Conservation (phyloP, 1,284 basidiomycete species). For the Erythrobasidium hasegawianum region DNA sequence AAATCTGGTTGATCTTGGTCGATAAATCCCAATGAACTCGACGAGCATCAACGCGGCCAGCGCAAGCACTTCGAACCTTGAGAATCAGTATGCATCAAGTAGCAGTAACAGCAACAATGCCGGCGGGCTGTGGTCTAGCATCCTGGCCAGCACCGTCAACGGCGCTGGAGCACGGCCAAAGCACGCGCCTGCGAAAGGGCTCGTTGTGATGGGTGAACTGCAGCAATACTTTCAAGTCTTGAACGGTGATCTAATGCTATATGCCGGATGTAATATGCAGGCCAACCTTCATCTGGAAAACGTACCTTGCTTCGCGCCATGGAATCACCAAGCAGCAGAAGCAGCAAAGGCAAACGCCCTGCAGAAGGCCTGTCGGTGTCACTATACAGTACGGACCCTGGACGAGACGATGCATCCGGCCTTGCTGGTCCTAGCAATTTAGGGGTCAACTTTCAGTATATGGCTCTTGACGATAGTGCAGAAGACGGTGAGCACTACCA, state of each 20-base stretch:
- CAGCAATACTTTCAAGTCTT: not conserved
- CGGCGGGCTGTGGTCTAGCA: conserved; percentile 21
- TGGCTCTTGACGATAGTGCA: conserved; percentile 21
- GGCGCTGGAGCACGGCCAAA: conserved; percentile 15
- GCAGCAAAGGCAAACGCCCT: conserved; percentile 21
- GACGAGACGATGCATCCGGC: too few relatives aligned
- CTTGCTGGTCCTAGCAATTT: not conserved
- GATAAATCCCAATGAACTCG: too few relatives aligned
- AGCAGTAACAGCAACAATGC: not conserved
- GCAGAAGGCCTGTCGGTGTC: not conserved
- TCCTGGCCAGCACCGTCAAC: conserved; percentile 26
- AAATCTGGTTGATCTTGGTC: too few relatives aligned
- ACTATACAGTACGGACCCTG: too few relatives aligned
- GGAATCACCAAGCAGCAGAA: conserved; percentile 4
- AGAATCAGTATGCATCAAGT: not conserved
- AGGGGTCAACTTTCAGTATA: conserved; percentile 27
- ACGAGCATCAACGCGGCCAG: too few relatives aligned
- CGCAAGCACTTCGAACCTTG: too few relatives aligned
- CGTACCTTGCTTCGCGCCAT: not conserved
- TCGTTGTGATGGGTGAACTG: conserved; percentile 4
- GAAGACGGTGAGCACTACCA: not conserved
- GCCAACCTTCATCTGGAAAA: not conserved
- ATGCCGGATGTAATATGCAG: too few relatives aligned
- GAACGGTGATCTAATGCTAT: too few relatives aligned
- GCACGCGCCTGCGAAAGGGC: conserved; percentile 1